These are phyloP conservation scores for Wickerhamiella shivajii DNA, from an alignment of 805 yeast genomes.

Conservation along the genomic window DNA sequence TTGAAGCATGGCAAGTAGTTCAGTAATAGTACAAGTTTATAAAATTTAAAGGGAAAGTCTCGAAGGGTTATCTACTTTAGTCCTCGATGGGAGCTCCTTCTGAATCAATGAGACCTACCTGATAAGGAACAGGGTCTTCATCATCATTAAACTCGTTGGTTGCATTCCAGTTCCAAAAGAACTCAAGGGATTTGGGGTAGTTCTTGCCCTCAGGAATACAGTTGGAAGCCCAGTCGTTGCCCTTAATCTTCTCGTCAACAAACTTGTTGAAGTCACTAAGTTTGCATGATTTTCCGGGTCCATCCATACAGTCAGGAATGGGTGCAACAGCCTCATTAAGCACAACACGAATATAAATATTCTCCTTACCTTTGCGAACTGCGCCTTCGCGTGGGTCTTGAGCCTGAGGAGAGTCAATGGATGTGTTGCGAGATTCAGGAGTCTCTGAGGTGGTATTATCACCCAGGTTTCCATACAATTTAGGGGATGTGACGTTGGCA, in stretches of 20 bases:
- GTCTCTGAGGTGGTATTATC: constrained; percentile 1
- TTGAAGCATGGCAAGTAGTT: too few species aligned
- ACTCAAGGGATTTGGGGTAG: constrained; percentile 15
- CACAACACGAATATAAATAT: constrained; percentile 33
- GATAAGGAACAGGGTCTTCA: constrained; percentile 10
- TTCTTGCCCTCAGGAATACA: constrained; percentile 12
- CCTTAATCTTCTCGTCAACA: constrained; percentile 11
- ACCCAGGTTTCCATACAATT: constrained; percentile 6
- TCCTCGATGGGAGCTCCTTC: constrained; percentile 11
- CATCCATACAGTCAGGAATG: constrained; percentile 32
- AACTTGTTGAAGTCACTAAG: constrained; percentile 18
- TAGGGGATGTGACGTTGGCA: constrained; percentile 3
- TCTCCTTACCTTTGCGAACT: constrained; percentile 10
- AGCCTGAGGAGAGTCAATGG: not conserved
- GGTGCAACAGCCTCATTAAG: constrained; percentile 43
- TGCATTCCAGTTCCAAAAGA: constrained; percentile 20
- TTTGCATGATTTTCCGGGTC: constrained; percentile 38
- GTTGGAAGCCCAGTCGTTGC: constrained; percentile 9
- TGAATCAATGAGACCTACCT: constrained; percentile 11
- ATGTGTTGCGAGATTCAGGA: constrained; percentile 1
- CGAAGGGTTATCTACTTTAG: constrained; percentile 9
- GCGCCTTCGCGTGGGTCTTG: constrained; percentile 1
- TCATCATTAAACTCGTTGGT: constrained; percentile 13
- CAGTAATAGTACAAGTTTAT: too few species aligned
- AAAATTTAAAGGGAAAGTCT: constrained; percentile 5